Percentiles rank a stretch among this genome's conserved stretches.
phyloP scores from a whole-genome alignment of 495 filamentous ascomycete species.

The Hypoxylon intermedium region DNA sequence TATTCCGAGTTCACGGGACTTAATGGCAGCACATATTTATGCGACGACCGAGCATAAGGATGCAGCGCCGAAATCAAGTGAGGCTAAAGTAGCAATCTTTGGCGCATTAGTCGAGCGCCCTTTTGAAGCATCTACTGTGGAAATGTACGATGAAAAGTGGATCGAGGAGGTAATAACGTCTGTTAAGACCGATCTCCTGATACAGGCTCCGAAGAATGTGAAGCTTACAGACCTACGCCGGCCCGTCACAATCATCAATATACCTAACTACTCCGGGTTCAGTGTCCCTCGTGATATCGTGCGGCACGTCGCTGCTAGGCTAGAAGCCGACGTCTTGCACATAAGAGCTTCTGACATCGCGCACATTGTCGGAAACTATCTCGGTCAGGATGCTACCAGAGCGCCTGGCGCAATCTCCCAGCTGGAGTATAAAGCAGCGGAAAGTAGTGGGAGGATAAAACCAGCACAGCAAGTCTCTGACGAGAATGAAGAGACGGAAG shows the following conservation, averaged over 20 bases:
- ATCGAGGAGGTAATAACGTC: constrained; percentile 47
- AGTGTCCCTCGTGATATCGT: constrained; percentile 43
- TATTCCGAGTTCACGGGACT: constrained; percentile 9
- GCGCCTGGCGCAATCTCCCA: constrained; percentile 54
- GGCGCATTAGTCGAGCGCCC: not conserved
- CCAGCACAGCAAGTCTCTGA: constrained; percentile 5
- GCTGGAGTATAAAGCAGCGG: constrained; percentile 70
- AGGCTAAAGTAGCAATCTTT: constrained; percentile 7
- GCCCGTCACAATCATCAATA: constrained; percentile 48
- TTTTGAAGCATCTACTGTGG: constrained; percentile 15
- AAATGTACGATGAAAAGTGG: constrained; percentile 24
- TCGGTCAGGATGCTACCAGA: constrained; percentile 65
- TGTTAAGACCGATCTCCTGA: constrained; percentile 45
- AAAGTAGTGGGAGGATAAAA: constrained; percentile 48
- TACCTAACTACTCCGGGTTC: constrained; percentile 45
- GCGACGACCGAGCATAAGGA: not conserved
- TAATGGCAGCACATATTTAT: constrained; percentile 12
- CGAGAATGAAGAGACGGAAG: constrained; percentile 10
- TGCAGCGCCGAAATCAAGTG: not conserved
- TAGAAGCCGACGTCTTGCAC: constrained; percentile 77
- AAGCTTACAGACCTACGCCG: constrained; percentile 39
- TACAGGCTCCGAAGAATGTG: constrained; percentile 32
- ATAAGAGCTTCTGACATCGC: constrained; percentile 83
- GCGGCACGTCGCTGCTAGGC: constrained; percentile 60
- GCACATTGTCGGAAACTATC: constrained; percentile 73